Conservation (phyloP, 495 filamentous ascomycete species). For the Lepidopterella palustris region DNA sequence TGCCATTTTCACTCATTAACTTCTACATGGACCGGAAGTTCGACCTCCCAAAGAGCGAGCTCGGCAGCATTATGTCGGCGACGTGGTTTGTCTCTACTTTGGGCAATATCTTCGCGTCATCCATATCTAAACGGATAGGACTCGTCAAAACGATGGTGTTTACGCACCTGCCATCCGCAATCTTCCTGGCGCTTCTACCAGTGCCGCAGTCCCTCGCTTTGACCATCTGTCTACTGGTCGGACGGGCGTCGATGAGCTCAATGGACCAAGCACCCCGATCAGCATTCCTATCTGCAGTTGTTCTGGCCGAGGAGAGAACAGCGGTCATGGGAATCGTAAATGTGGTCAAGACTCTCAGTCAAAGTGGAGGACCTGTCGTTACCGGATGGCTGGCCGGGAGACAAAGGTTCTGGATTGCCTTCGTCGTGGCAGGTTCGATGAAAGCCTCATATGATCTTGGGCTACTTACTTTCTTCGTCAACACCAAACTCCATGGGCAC, state of each 20-base stretch:
- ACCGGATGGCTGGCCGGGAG: slow-evolving; percentile 23
- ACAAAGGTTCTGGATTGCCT: slow-evolving; percentile 20
- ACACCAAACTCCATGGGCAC: slow-evolving; percentile 28
- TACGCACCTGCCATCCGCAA: slow-evolving; percentile 70
- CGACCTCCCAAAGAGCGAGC: slow-evolving; percentile 56
- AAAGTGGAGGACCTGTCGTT: slow-evolving; percentile 19
- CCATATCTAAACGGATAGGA: slow-evolving; percentile 69
- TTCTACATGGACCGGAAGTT: slow-evolving; percentile 79
- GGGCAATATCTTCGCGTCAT: slow-evolving; percentile 66
- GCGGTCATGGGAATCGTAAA: slow-evolving; percentile 32
- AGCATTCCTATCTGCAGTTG: slow-evolving; percentile 40
- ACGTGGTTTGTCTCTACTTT: slow-evolving; percentile 54
- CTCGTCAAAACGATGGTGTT: slow-evolving; percentile 85
- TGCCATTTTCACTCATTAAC: slow-evolving; percentile 43
- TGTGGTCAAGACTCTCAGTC: slow-evolving; percentile 24
- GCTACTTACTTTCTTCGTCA: slow-evolving; percentile 20
- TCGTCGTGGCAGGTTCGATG: slow-evolving; percentile 24
- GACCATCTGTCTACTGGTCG: slow-evolving; percentile 55
- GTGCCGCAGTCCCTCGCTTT: slow-evolving; percentile 53
- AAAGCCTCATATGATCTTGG: slow-evolving; percentile 27
- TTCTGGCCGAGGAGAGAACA: slow-evolving; percentile 26
- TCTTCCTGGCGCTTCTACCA: slow-evolving; percentile 65
- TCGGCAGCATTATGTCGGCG: slow-evolving; percentile 25
- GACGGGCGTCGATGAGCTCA: slow-evolving; percentile 57
- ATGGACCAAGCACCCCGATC: slow-evolving; percentile 81